Conservation (phyloP, 1,139 yeast genomes). For the Saccharomycopsis crataegensis region DNA sequence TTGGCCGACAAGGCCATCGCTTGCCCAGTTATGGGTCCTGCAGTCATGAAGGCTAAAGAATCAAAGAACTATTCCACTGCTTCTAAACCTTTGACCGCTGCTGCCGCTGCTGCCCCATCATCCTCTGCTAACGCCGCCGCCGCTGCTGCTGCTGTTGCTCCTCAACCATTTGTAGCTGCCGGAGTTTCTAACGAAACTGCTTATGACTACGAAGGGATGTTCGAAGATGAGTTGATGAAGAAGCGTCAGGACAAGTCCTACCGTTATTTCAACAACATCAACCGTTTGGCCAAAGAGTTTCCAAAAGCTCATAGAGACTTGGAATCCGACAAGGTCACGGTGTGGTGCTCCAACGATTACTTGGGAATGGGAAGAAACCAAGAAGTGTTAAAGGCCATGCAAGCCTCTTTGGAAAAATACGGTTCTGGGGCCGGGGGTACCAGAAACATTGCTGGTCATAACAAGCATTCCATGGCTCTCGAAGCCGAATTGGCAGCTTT, state of each 20-base stretch:
- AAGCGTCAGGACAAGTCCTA: slow-evolving; percentile 88
- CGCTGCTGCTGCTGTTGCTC: slow-evolving; percentile 29
- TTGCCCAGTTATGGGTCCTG: slow-evolving; percentile 88
- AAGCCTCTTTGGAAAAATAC: slow-evolving; percentile 71
- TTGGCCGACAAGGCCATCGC: slow-evolving; percentile 58
- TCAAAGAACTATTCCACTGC: slow-evolving; percentile 19
- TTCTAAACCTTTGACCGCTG: slow-evolving; percentile 21
- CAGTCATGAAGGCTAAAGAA: slow-evolving; percentile 39
- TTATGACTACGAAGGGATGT: slow-evolving; percentile 62
- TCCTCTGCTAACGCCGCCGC: slow-evolving; percentile 23
- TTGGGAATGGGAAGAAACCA: slow-evolving; percentile 87
- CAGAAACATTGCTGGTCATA: slow-evolving; percentile 97
- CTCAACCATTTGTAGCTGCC: slow-evolving; percentile 29
- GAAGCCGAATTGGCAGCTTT: slow-evolving; percentile 84
- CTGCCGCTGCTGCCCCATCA: slow-evolving; percentile 23
- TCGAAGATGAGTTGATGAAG: slow-evolving; percentile 53
- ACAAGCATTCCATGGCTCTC: slow-evolving; percentile 73
- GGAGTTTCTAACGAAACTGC: slow-evolving; percentile 38
- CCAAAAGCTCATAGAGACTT: slow-evolving; percentile 81
- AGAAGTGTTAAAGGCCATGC: slow-evolving; percentile 69
- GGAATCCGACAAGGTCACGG: slow-evolving; percentile 82
- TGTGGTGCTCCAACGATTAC: slow-evolving; percentile 98
- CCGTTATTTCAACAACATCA: slow-evolving; percentile 93
- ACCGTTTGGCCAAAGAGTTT: slow-evolving; percentile 87
- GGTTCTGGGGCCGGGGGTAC: slow-evolving; percentile 99